Base-by-base conservation (phyloP, 306 rosid species). In the Dryas alaskensis region DNA sequence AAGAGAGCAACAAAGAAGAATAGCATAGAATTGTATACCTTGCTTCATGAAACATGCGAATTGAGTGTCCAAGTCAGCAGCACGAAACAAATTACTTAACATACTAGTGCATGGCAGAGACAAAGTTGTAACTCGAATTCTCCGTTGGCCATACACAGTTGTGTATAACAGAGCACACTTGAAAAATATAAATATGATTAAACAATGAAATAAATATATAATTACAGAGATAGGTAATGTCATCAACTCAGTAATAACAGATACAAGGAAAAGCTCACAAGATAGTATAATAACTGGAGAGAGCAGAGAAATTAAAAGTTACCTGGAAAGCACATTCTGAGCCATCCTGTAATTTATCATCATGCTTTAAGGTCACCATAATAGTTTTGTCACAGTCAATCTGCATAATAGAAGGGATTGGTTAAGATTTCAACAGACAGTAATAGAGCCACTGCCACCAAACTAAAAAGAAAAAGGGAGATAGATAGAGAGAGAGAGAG, bases 141-240 rank as follows among this genome's bases (percentile, higher is more conserved):
- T 89, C 86, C 99, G 80, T 86, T 92, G 95, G 43, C 97, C 96
- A 86, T 84, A 86, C 64, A 92, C 74, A 73, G 99, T 94, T n/a
- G 99, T 94, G 86, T 94, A 94, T 74, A 94, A 92, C 79, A 94
- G 92, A 49, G 99, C 97, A 81, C 99, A 94, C 99, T 94, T 81
- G 72, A 70, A 46, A 70, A 43, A 45, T 17, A 27, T 31, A 14
- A 58, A 45, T 25, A 59, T 46, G 17, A 72, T 31, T 27, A 58
- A 70, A 27, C 46, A 46, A 45, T 59, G 55, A 14, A 57, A 6
- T 7, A 19, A 42, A 69, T 37, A 19, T 12, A 49, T 8, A 55
- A 9, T 8, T 58, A 45, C 51, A n/a, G 51, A 4, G 50, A 10
- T 6, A 47, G 47, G 39, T 5, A 39, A 16, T 5, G 44, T 13